A percentile compares a stretch with the other conserved stretches of the same genome.
phyloP scores from a whole-genome alignment of 331 rosid species.

The Spiraea crenata region DNA sequence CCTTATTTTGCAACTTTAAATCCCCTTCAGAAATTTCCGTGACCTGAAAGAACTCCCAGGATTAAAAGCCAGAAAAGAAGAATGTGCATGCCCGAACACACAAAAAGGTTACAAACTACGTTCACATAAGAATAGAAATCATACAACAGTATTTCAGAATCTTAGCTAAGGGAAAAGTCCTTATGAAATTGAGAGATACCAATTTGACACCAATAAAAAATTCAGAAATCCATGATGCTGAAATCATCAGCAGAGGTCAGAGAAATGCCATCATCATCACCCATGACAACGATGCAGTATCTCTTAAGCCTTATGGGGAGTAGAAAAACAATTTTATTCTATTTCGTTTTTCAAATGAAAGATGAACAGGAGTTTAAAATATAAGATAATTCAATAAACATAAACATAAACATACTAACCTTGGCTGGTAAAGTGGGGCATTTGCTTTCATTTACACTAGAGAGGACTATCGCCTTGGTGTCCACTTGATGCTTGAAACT shows the following conservation, averaged over 20 bases:
- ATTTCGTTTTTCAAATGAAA: not conserved
- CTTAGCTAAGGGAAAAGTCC: not conserved
- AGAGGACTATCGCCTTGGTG: constrained; percentile 54
- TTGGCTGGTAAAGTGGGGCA: constrained; percentile 34
- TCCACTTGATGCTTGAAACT: constrained; percentile 70
- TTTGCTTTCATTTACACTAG: constrained; percentile 47
- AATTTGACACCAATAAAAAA: not conserved
- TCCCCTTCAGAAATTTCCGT: constrained; percentile 48
- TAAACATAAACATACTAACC: constrained; percentile 45
- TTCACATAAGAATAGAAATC: not conserved
- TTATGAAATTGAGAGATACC: not conserved
- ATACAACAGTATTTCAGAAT: too few relatives aligned
- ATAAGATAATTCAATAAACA: not conserved
- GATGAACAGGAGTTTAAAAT: not conserved
- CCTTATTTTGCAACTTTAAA: constrained; percentile 39
- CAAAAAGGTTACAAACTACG: not conserved
- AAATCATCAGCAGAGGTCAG: not conserved
- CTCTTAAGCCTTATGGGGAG: not conserved
- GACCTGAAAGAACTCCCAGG: constrained; percentile 39
- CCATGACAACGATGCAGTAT: not conserved
- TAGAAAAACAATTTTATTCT: not conserved
- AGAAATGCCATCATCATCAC: not conserved
- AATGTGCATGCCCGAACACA: not conserved
- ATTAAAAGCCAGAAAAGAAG: not conserved
- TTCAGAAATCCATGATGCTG: not conserved